Evolutionary conservation across 257 asterid genomes (phyloP).

Genomic region (Penstemon barbatus): DNA sequence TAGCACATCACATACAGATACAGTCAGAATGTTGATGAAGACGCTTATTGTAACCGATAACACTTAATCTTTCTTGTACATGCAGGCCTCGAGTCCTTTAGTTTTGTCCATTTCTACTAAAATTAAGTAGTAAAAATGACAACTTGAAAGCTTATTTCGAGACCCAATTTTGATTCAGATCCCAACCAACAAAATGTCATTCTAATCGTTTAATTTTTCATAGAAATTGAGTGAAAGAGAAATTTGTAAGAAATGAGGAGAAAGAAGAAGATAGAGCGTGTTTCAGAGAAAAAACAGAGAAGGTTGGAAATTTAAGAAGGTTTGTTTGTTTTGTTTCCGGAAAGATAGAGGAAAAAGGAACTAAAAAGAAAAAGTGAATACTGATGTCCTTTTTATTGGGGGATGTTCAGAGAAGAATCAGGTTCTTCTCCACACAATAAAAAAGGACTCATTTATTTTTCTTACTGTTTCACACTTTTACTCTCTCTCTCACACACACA

Average conservation of each 20-base stretch:
- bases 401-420: conserved; percentile 54
- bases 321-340: conserved; percentile 23
- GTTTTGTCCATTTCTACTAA: conserved; percentile 37
- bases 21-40: conserved; percentile 11
- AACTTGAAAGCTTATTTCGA: conserved; percentile 29
- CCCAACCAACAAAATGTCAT: conserved; percentile 11
- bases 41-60: conserved; percentile 33
- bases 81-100: conserved; percentile 27
- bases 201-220: not conserved
- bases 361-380: conserved; percentile 39
- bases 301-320: conserved; percentile 3
- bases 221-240: conserved; percentile 3
- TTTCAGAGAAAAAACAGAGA: conserved; percentile 21
- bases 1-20: not conserved
- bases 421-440: conserved; percentile 56
- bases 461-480: conserved; percentile 18
- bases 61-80: conserved; percentile 5
- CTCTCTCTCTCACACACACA: conserved; percentile 28
- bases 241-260: not conserved
- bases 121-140: conserved; percentile 15
- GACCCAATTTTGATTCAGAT: conserved; percentile 19
- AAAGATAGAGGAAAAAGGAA: conserved; percentile 32
- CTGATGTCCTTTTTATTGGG: conserved; percentile 41
- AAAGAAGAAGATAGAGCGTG: not conserved
- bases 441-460: conserved; percentile 32